phyloP scores from a whole-genome alignment of 306 rosid species.

The Lathyrus aphaca region DNA sequence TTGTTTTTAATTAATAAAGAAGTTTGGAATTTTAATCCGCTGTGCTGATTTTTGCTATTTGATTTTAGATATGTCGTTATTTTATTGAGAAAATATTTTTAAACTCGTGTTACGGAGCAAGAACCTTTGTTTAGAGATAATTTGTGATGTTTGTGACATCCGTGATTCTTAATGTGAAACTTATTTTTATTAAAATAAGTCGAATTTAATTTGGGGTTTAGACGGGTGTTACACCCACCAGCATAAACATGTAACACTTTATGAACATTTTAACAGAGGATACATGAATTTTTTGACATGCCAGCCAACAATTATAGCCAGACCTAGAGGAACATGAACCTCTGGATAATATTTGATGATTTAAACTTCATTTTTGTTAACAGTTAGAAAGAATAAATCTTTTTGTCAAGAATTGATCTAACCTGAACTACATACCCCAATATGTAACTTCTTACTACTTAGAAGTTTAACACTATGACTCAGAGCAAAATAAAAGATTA shows the following conservation, averaged over 20 bases:
- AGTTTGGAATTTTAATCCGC: no score
- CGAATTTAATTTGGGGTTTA: no score
- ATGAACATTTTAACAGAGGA: background rate
- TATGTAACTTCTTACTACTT: constrained; percentile 45
- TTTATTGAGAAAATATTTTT: no score
- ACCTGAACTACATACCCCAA: constrained; percentile 64
- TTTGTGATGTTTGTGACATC: no score
- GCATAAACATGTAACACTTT: constrained; percentile 8
- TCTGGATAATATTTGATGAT: constrained; percentile 48
- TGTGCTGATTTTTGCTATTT: no score
- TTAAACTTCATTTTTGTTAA: constrained; percentile 61
- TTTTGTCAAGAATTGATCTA: constrained; percentile 63
- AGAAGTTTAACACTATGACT: constrained; percentile 39
- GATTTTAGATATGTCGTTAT: no score
- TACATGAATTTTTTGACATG: background rate
- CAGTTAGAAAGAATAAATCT: constrained; percentile 80
- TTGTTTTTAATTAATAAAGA: no score
- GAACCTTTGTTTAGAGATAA: no score
- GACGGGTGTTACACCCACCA: no score
- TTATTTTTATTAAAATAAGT: no score
- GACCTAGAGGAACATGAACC: constrained; percentile 38
- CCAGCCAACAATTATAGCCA: constrained; percentile 27
- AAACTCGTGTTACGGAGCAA: no score
- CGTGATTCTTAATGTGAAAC: no score
- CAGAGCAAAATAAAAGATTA: constrained; percentile 24